Conservation (phyloP, 2,329 filamentous ascomycete species). For the Chlorencoelia australis region DNA sequence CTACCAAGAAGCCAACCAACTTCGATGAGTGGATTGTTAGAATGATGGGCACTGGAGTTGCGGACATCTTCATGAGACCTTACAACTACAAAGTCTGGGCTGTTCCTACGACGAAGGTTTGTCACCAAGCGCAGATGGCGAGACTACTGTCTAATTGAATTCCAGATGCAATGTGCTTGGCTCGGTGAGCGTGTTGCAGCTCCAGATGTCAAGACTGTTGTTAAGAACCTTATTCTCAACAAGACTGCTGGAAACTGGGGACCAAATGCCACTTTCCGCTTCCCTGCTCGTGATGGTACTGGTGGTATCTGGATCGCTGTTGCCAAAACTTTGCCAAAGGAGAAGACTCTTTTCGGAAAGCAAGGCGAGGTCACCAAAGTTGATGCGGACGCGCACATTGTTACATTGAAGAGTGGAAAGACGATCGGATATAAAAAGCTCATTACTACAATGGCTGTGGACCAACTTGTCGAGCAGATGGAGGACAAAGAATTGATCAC, state of each 20-base stretch:
- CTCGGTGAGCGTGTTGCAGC: slow-evolving; percentile 97
- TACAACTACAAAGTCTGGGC: slow-evolving; percentile 99
- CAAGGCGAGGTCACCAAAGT: slow-evolving; percentile 77
- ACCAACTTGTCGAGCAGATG: slow-evolving; percentile 79
- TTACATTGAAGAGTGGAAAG: slow-evolving; percentile 73
- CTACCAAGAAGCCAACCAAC: slow-evolving; percentile 86
- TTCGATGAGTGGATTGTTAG: slow-evolving; percentile 98
- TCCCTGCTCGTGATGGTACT: slow-evolving; percentile 90
- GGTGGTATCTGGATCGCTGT: slow-evolving; percentile 99
- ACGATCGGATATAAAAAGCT: slow-evolving; percentile 87
- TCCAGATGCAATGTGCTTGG: slow-evolving; percentile 99
- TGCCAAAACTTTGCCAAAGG: slow-evolving; percentile 79
- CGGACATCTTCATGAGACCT: slow-evolving; percentile 94
- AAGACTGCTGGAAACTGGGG: slow-evolving; percentile 98
- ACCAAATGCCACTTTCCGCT: slow-evolving; percentile 95
- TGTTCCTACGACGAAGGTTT: slow-evolving; percentile 89
- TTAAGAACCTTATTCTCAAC: slow-evolving; percentile 88
- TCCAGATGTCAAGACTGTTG: slow-evolving; percentile 87
- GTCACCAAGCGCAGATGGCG: neutral
- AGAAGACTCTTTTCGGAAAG: slow-evolving; percentile 86
- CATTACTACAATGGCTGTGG: slow-evolving; percentile 92
- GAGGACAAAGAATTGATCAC: slow-evolving; percentile 73
- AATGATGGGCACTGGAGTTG: slow-evolving; percentile 80
- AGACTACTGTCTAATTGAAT: slow-evolving; percentile 8
- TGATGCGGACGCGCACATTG: slow-evolving; percentile 74